These are phyloP conservation scores for Chytriomyces sp. DNA, from an alignment of 192 early-diverging fungal genomes.

Conservation along the genomic window DNA sequence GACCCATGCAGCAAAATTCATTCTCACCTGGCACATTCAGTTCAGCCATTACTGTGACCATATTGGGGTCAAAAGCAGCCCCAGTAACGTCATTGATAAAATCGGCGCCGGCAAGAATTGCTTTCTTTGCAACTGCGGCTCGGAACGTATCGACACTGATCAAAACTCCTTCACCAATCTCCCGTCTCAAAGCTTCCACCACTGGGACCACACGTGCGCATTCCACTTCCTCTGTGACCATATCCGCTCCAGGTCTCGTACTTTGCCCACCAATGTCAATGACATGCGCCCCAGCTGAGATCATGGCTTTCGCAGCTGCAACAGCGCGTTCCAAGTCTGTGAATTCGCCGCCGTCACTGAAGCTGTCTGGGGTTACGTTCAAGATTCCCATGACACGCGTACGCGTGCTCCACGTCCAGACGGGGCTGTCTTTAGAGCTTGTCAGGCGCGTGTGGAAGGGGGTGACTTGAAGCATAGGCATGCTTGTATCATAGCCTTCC, in stretches of 20 bases:
- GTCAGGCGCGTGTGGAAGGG: constrained; percentile 37
- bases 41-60: constrained; percentile 81
- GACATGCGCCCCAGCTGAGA: constrained; percentile 81
- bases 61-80: constrained; percentile 74
- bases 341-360: constrained; percentile 89
- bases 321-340: constrained; percentile 65
- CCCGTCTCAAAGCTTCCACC: constrained; percentile 73
- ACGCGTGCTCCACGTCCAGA: constrained; percentile 67
- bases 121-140: constrained; percentile 80
- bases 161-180: constrained; percentile 58
- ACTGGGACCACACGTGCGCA: constrained; percentile 82
- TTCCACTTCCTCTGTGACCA: constrained; percentile 77
- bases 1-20: not conserved
- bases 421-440: constrained; percentile 15
- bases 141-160: constrained; percentile 95
- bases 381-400: constrained; percentile 96
- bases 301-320: constrained; percentile 68
- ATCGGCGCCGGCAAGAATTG: constrained; percentile 89
- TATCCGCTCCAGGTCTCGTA: constrained; percentile 84
- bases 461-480: constrained; percentile 48
- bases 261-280: constrained; percentile 97
- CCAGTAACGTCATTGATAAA: constrained; percentile 96
- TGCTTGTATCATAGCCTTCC: constrained; percentile 49
- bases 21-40: constrained; percentile 66
- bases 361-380: constrained; percentile 96